Evolutionary conservation across 2,329 filamentous ascomycete species (phyloP).

Genomic region (Daldinia eschscholtzii): DNA sequence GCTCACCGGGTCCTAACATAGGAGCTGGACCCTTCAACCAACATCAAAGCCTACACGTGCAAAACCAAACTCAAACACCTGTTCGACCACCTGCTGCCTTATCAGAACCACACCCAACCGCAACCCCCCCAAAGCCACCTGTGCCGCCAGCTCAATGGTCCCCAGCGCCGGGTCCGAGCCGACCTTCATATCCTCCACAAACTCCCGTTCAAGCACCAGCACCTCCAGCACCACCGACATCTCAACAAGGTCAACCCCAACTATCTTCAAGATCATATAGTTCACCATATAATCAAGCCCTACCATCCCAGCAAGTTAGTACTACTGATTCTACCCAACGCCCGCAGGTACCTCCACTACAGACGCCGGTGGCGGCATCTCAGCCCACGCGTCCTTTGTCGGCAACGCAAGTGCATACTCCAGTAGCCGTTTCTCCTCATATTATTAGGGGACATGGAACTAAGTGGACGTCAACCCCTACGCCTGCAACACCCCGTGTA

Average conservation of each 20-base stretch:
- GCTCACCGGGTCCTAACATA: constrained; percentile 35
- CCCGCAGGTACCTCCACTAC: constrained; percentile 41
- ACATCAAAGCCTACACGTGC: constrained; percentile 37
- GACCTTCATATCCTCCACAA: constrained; percentile 43
- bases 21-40: constrained; percentile 40
- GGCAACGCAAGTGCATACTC: constrained; percentile 45
- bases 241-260: constrained; percentile 43
- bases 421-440: constrained; percentile 45
- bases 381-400: constrained; percentile 40
- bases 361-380: constrained; percentile 43
- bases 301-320: constrained; percentile 44
- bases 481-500: constrained; percentile 67
- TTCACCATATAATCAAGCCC: constrained; percentile 50
- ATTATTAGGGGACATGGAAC: constrained; percentile 62
- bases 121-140: constrained; percentile 39
- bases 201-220: constrained; percentile 42
- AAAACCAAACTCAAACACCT: constrained; percentile 45
- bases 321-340: constrained; percentile 40
- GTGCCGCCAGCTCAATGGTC: constrained; percentile 43
- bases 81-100: constrained; percentile 44
- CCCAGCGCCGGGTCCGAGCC: constrained; percentile 41
- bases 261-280: constrained; percentile 40
- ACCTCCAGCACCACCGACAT: constrained; percentile 42
- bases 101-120: constrained; percentile 40
- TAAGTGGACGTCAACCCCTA: constrained; percentile 69